These are phyloP conservation scores for Botryotinia convoluta DNA, from an alignment of 2,329 filamentous ascomycete species.

Conservation along the genomic window DNA sequence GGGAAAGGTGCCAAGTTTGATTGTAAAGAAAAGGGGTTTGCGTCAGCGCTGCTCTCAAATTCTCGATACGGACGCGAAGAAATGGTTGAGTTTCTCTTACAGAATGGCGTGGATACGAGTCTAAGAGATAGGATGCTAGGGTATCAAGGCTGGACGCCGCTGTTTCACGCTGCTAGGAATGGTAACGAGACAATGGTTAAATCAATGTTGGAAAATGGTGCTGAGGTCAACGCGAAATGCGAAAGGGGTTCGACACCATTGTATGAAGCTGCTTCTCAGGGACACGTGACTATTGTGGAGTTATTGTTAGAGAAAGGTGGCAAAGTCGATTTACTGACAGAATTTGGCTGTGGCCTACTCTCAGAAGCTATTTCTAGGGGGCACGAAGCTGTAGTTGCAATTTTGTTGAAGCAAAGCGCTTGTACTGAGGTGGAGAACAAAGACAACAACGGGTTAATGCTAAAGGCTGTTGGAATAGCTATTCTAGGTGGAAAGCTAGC, in stretches of 20 bases:
- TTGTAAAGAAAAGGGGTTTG: neutral
- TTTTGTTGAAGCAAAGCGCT: neutral
- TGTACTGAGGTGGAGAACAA: slow-evolving; percentile 25
- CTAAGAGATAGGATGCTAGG: no score
- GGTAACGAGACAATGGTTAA: neutral
- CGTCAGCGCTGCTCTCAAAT: no score
- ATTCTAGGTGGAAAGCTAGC: slow-evolving; percentile 1
- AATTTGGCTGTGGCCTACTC: no score
- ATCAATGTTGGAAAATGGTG: neutral
- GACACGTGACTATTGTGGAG: neutral
- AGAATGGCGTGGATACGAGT: no score
- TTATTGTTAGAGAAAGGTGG: slow-evolving; percentile 4
- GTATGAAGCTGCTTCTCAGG: accelerated
- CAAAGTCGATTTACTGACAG: slow-evolving; percentile 15
- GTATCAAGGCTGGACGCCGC: neutral
- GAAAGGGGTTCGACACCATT: neutral
- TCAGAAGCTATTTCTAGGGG: neutral
- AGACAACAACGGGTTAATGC: neutral
- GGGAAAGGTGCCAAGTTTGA: neutral
- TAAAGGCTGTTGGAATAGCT: slow-evolving; percentile 17
- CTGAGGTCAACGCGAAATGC: neutral
- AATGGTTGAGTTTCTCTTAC: neutral
- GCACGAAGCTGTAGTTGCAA: neutral
- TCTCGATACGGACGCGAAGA: neutral
- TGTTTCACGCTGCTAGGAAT: neutral